These are phyloP conservation scores for Phytophthora crassamura DNA, from an alignment of 352 stramenopile genomes.

Conservation along the genomic window DNA sequence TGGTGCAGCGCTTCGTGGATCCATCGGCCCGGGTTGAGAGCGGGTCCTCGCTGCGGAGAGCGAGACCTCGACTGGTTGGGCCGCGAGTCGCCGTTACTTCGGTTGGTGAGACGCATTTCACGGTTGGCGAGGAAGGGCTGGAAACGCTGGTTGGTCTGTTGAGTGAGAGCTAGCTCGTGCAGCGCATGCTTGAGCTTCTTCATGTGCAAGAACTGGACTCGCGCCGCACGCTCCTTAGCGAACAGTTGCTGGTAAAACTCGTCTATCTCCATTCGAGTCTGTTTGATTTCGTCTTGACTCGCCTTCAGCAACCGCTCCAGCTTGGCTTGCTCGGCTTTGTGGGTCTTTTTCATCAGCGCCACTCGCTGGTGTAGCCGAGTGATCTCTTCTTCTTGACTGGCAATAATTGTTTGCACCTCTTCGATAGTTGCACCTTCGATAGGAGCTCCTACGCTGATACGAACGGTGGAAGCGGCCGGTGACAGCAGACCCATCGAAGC, in stretches of 20 bases:
- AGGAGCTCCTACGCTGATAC: not conserved
- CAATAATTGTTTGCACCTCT: conserved; percentile 54
- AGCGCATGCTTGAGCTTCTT: conserved; percentile 80
- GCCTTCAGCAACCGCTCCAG: conserved; percentile 50
- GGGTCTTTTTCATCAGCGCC: conserved; percentile 64
- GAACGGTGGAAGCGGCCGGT: conserved; percentile 4
- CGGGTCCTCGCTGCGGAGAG: conserved; percentile 13
- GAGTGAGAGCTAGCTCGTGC: conserved; percentile 52
- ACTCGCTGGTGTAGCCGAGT: conserved; percentile 68
- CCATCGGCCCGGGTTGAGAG: conserved; percentile 22
- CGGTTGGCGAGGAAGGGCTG: conserved; percentile 44
- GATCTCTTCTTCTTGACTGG: conserved; percentile 72
- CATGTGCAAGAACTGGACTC: conserved; percentile 70
- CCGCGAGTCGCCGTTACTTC: not conserved
- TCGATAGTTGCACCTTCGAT: conserved; percentile 17
- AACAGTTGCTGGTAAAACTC: conserved; percentile 55
- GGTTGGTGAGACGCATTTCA: conserved; percentile 42
- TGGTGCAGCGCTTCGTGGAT: conserved; percentile 52
- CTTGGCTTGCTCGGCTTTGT: conserved; percentile 59
- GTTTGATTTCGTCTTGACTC: conserved; percentile 58
- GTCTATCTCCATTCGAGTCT: conserved; percentile 50
- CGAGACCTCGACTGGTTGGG: conserved; percentile 6
- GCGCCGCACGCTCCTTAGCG: conserved; percentile 66
- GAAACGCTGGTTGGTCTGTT: conserved; percentile 69
- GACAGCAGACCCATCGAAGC: conserved; percentile 13